Evolutionary conservation across 768 basidiomycete genomes (phyloP), one percentile per base, ranked within the genome.

Genomic region (Tricholoma saponaceum): DNA sequence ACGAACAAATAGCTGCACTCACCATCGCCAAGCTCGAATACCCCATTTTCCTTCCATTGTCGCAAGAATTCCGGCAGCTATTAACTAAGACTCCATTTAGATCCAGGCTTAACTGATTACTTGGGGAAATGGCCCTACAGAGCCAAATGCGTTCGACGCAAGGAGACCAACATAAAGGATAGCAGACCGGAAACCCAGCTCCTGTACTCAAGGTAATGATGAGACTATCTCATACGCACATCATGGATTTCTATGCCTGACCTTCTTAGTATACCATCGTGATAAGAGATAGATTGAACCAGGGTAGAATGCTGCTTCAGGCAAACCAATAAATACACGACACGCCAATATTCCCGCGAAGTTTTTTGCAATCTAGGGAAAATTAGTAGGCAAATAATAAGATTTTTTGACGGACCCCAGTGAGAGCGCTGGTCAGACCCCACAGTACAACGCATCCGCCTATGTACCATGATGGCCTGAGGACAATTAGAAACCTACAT

Each of bases 21-120:
- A 84, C 85, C 83, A 90, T 74, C 85, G 65, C 89, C 89, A 90
- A 9, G 85, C 87, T 26, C 83, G 67, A 41, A 87, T 84, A 2
- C 87, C 88, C 3, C 80, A 72, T 52, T 76, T 77, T 2, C 86
- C 87, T 59, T 91, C 80, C 87, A 90, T 86, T 41, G 76, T 78
- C 1, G 76, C 72, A 16, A 92, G 76, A 54, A 90, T 86, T 10
- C 86, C 89, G 16, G 88, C 88, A n/a, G 87, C 90, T 65, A 90
- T 81, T 4, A 89, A 66, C 83, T 87, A 58, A 20, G 37, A 23
- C n/a, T n/a, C n/a, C n/a, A n/a, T n/a, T 52, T 12, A 52, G 33
- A 28, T 23, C 13, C 12, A 30, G 23, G 9, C 9, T 52, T 26
- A 20, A 25, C 25, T 2, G 2, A 32, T 30, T 39, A 6, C 41